phyloP scores from a whole-genome alignment of 169 alveolate species.

The Neospora caninum region DNA sequence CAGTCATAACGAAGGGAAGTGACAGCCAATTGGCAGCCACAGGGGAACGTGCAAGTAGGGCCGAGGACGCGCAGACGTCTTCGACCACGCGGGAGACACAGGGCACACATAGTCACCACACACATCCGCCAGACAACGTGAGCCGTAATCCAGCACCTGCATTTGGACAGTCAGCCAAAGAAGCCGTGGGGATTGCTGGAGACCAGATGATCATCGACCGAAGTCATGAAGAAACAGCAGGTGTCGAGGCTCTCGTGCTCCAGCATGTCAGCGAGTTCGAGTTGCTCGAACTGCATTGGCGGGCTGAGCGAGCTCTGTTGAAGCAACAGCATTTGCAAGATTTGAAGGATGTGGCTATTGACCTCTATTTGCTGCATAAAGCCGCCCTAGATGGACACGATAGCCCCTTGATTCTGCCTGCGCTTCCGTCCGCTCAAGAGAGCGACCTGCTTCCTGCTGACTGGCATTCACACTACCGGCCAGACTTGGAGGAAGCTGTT shows the following conservation, averaged over 20 bases:
- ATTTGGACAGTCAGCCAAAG: too few relatives aligned
- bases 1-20: background rate
- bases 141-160: too few relatives aligned
- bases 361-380: constrained; percentile 54
- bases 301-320: constrained; percentile 41
- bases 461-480: constrained; percentile 18
- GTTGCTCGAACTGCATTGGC: constrained; percentile 63
- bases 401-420: constrained; percentile 49
- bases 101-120: too few relatives aligned
- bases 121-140: too few relatives aligned
- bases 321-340: constrained; percentile 52
- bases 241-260: constrained; percentile 55
- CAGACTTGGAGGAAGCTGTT: background rate
- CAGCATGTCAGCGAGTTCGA: constrained; percentile 66
- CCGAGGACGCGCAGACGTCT: background rate
- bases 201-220: background rate
- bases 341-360: constrained; percentile 60
- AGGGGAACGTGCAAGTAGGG: background rate
- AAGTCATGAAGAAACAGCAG: background rate
- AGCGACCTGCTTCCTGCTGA: constrained; percentile 35
- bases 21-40: background rate
- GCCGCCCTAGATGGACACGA: constrained; percentile 50
- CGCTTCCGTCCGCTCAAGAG: constrained; percentile 65
- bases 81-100: too few relatives aligned
- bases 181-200: background rate